Conservation (phyloP, 2,329 filamentous ascomycete species). For the Penicillium sp. region DNA sequence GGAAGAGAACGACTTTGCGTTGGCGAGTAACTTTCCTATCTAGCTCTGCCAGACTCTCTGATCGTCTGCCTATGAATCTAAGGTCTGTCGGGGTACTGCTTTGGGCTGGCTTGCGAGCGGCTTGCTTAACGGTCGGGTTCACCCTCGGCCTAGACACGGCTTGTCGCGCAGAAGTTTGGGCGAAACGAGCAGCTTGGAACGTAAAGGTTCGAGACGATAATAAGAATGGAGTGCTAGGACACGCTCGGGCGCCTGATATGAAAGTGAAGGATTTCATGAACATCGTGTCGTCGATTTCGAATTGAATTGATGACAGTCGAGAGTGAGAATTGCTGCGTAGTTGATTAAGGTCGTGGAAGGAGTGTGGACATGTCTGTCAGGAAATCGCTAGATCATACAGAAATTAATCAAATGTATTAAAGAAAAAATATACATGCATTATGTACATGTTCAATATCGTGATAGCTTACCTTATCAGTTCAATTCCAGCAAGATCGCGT, state of each 20-base stretch:
- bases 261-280: conserved; percentile 27
- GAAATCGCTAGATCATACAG: neutral
- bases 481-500: neutral
- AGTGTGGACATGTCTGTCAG: neutral
- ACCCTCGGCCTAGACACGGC: conserved; percentile 13
- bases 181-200: conserved; percentile 19
- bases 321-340: neutral
- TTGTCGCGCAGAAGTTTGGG: conserved; percentile 15
- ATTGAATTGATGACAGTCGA: neutral
- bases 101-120: neutral
- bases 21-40: conserved; percentile 50
- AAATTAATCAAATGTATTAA: neutral
- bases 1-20: conserved; percentile 59
- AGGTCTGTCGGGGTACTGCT: conserved; percentile 11
- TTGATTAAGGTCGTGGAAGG: too few species aligned
- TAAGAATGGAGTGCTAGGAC: conserved; percentile 18
- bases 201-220: conserved; percentile 15
- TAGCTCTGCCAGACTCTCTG: conserved; percentile 50
- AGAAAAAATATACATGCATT: neutral
- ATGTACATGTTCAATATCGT: neutral
- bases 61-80: conserved; percentile 23
- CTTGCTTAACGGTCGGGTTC: conserved; percentile 13
- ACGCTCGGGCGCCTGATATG: conserved; percentile 25
- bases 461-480: neutral
- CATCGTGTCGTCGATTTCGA: conserved; percentile 22